Evolutionary conservation across 495 filamentous ascomycete species (phyloP).

Genomic region (Trypethelium eluteriae): DNA sequence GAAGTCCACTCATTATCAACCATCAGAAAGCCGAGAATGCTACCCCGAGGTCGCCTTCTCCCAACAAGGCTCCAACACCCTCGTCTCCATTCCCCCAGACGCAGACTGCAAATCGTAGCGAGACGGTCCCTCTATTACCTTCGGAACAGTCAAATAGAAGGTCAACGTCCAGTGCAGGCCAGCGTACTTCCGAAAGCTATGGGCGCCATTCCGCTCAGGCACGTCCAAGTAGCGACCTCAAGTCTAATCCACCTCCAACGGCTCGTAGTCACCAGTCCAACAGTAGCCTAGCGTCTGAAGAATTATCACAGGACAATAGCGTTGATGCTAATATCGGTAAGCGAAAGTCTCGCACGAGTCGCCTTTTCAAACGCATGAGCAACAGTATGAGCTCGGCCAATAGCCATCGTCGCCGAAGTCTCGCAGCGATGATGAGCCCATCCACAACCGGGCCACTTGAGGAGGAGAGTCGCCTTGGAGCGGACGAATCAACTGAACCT

Average conservation of each 20-base stretch:
- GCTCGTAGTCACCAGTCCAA: conserved; percentile 35
- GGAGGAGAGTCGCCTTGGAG: neutral
- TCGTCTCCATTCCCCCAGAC: neutral
- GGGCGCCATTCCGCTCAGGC: conserved; percentile 31
- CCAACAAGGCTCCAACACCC: neutral
- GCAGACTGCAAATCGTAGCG: conserved; percentile 14
- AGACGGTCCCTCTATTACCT: conserved; percentile 20
- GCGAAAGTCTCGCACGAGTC: conserved; percentile 59
- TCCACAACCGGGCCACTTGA: neutral
- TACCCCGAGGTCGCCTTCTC: neutral
- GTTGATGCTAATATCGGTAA: conserved; percentile 43
- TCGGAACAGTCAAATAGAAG: conserved; percentile 33
- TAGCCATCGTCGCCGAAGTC: conserved; percentile 4
- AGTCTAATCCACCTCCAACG: conserved; percentile 30
- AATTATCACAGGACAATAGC: conserved; percentile 23
- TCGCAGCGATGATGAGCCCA: conserved; percentile 40
- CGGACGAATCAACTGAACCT: neutral
- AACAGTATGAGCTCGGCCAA: conserved; percentile 34
- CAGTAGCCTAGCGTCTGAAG: conserved; percentile 29
- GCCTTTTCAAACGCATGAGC: conserved; percentile 75
- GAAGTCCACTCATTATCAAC: conserved; percentile 65
- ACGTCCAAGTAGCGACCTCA: conserved; percentile 36
- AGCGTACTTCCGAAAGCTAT: conserved; percentile 31
- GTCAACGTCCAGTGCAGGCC: conserved; percentile 22
- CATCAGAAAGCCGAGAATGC: conserved; percentile 44